Evolutionary conservation across 2,329 filamentous ascomycete genomes (phyloP), one percentile per base, ranked within the genome.

Genomic region (Calycina herbarum): DNA sequence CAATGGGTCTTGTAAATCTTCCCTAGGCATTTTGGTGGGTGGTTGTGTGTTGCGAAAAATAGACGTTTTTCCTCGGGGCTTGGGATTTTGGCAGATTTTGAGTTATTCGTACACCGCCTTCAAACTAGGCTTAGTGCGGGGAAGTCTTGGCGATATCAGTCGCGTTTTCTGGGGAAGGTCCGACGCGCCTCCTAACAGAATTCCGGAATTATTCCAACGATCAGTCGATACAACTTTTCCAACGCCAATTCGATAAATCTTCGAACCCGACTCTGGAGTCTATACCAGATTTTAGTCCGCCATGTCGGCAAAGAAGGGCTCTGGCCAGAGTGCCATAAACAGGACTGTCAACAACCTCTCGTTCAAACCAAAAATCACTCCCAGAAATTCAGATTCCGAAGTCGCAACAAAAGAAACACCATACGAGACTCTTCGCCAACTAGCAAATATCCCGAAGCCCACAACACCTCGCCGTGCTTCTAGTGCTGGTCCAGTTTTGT

Each of bases 391-490:
- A 8, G 66, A 70, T 20, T 64, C 60, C 29, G 67, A 72, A 27
- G 64, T 67, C 15, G 60, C 64, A 24, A 27, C 68, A n/a, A 72
- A 69, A 60, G 72, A 72, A 59, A 75, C 71, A 15, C 71, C 75
- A 62, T 74, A 74, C 66, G 67, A 64, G 13, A 68, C 70, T 57
- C 51, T 73, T 7, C 69, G 68, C 38, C 69, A 71, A 56, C 64
- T 73, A 63, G 68, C 72, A 2, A 72, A 69, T 57, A 68, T 75
- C 24, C 70, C 72, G n/a, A 72, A 67, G 63, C 75, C 73, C 10
- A 68, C 68, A 59, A 77, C 76, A 31, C 75, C 76, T 62, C 61
- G 71, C 29, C 71, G 73, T 42, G 70, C 72, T 42, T 74, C 74
- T 3, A 75, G 72, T 69, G 72, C 66, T 54, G 74, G 74, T 10